Percentiles rank a stretch among this genome's conserved stretches.
Evolutionary conservation across 768 basidiomycete genomes (phyloP).

Genomic region (Nevesoporus exiguus): DNA sequence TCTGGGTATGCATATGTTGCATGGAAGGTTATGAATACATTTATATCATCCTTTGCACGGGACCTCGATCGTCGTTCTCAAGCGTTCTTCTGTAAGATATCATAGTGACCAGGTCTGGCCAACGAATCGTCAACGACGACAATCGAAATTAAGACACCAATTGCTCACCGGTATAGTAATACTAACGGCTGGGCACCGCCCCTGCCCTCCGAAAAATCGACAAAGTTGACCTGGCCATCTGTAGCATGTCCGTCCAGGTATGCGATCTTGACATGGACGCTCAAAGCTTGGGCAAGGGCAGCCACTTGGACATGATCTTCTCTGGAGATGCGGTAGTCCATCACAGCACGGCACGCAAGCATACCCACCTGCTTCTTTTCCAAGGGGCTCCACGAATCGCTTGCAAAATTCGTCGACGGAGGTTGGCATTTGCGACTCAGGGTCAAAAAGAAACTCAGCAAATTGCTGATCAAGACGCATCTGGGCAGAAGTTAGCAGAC

Average conservation of each 20-base stretch:
- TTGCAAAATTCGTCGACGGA: constrained; percentile 67
- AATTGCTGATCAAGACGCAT: constrained; percentile 60
- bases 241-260: constrained; percentile 69
- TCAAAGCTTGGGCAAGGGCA: constrained; percentile 67
- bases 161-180: constrained; percentile 69
- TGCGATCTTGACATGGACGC: constrained; percentile 67
- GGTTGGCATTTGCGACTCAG: constrained; percentile 60
- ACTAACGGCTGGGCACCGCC: constrained; percentile 50
- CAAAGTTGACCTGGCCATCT: constrained; percentile 58
- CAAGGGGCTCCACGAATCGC: constrained; percentile 70
- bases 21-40: constrained; percentile 4
- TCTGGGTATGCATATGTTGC: constrained; percentile 4
- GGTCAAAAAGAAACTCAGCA: constrained; percentile 71
- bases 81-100: constrained; percentile 44
- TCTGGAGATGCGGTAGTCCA: neutral
- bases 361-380: constrained; percentile 67
- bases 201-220: constrained; percentile 54
- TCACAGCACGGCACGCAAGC: neutral
- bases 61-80: constrained; percentile 2
- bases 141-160: neutral
- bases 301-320: constrained; percentile 80
- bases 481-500: constrained; percentile 80
- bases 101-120: constrained; percentile 82
- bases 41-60: neutral
- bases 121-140: neutral